Conservation (phyloP, 768 basidiomycete species). For the Amanita muscaria region DNA sequence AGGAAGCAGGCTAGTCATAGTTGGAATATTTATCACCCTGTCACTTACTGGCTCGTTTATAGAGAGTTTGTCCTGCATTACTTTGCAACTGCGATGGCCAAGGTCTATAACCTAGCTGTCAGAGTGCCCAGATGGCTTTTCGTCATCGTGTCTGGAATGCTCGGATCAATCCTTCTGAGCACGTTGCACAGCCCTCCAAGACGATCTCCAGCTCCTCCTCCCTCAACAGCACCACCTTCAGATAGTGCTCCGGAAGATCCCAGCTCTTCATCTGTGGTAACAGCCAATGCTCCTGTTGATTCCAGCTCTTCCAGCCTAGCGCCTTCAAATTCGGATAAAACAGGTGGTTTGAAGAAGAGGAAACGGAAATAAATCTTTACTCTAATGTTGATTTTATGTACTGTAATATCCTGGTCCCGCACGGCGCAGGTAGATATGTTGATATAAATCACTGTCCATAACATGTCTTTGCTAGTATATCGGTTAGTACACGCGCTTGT, state of each 20-base stretch:
- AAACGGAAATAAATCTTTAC: constrained; percentile 2
- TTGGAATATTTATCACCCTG: not conserved
- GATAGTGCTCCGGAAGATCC: no score
- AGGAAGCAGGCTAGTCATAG: constrained; percentile 51
- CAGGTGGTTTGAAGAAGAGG: not conserved
- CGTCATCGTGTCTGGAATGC: constrained; percentile 52
- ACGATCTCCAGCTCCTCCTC: constrained; percentile 5
- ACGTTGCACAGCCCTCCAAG: constrained; percentile 42
- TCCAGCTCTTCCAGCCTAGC: constrained; percentile 4
- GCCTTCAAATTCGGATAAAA: not conserved
- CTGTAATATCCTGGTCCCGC: no score
- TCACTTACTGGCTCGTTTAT: constrained; percentile 2
- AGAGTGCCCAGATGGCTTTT: constrained; percentile 66
- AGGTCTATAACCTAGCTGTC: constrained; percentile 42
- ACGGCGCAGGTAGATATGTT: no score
- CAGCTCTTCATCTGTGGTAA: no score
- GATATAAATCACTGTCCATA: no score
- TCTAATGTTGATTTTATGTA: not conserved
- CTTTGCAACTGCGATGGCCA: constrained; percentile 39
- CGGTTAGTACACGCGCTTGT: constrained; percentile 11
- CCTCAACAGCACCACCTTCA: not conserved
- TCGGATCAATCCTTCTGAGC: constrained; percentile 61
- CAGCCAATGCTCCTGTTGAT: constrained; percentile 2
- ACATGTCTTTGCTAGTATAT: constrained; percentile 8
- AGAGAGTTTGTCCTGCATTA: constrained; percentile 67